phyloP scores from a whole-genome alignment of 2,329 filamentous ascomycete species.

The Cadophora sp. region DNA sequence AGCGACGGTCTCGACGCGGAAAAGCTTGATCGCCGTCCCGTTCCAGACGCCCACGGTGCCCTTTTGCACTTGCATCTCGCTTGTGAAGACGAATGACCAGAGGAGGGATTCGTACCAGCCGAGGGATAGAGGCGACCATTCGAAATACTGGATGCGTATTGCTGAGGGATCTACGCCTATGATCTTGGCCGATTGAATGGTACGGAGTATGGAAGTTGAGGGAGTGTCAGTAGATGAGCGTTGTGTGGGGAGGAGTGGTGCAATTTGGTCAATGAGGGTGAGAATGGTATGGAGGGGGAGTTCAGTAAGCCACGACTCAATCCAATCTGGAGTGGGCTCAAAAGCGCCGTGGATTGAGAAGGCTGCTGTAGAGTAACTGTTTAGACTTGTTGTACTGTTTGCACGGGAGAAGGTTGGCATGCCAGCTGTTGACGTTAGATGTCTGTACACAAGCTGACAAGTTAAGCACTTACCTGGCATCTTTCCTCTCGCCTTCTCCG shows the following conservation, averaged over 20 bases:
- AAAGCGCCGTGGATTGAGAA: constrained; percentile 68
- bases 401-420: constrained; percentile 85
- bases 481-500: constrained; percentile 95
- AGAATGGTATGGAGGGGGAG: constrained; percentile 87
- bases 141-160: constrained; percentile 84
- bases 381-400: constrained; percentile 85
- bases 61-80: constrained; percentile 85
- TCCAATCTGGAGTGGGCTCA: constrained; percentile 82
- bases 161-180: constrained; percentile 77
- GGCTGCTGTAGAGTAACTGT: constrained; percentile 65
- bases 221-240: constrained; percentile 51
- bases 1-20: constrained; percentile 86
- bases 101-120: constrained; percentile 96
- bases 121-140: constrained; percentile 88
- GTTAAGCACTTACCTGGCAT: constrained; percentile 65
- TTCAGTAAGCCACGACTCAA: constrained; percentile 93
- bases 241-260: constrained; percentile 60
- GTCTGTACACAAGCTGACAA: not conserved
- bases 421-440: constrained; percentile 57
- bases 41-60: constrained; percentile 95
- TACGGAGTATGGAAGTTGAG: constrained; percentile 56
- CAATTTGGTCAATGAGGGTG: constrained; percentile 73
- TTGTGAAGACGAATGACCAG: constrained; percentile 91
- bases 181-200: constrained; percentile 67
- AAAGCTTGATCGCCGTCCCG: constrained; percentile 85